Base-by-base conservation (phyloP, 495 filamentous ascomycete genomes). In the Ascodesmis nigricans region DNA sequence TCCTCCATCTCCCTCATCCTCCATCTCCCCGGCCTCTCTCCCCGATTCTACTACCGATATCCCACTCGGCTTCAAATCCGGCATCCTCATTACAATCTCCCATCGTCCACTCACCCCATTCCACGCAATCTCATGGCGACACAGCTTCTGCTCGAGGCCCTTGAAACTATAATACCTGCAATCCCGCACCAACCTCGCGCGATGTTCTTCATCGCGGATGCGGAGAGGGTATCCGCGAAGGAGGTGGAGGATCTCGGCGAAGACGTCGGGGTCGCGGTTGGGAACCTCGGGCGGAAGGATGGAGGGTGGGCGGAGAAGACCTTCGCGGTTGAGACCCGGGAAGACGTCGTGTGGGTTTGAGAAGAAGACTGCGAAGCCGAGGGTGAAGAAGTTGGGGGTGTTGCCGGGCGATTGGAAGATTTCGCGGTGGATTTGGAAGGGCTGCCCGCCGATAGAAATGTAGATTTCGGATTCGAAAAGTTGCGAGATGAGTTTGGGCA, bases 381-480 rank as follows among this genome's bases (percentile, higher is more conserved):
- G 66, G 4, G 80, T 71, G 60, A 97, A 97, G 65, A 83, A 97
- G 55, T 97, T 97, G 4, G 81, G 82, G 19, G 70, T 71, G 54
- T 97, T 80, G 3, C 87, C 84, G 7, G 77, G 78, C 16, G 62
- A 60, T 7, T 69, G 73, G 56, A 97, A 91, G 38, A 91, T 64
- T 44, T 91, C 80, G 20, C 81, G 73, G 2, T 84, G 75, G 33
- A 97, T 79, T 45, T 80, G 75, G 55, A 97, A 97, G 44, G 79
- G 66, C 15, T 63, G 67, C 35, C 74, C 69, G 36, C 84, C 84
- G 42, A 97, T 80, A 22, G 75, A 73, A 44, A 91, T 80, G 58
- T 75, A 87, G 52, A 92, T 90, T 44, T 78, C 74, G 26, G 83
- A 77, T 46, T 84, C 78, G 53, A 90, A 91, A n/a, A 97, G 72